These are phyloP conservation scores for Diutina scorzettiae DNA, from an alignment of 1,139 yeast species.

Conservation along the genomic window DNA sequence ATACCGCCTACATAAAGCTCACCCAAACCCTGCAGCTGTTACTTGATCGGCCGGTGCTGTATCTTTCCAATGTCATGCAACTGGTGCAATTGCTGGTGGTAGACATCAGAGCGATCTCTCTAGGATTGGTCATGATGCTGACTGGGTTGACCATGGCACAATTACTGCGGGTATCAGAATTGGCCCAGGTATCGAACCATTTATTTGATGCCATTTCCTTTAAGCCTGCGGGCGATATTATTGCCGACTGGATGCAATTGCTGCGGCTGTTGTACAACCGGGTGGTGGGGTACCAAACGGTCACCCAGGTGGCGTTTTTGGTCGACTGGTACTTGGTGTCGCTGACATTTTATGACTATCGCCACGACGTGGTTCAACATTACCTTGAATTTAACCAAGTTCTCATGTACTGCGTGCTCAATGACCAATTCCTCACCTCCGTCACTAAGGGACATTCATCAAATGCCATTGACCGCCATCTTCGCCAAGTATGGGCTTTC, in stretches of 20 bases:
- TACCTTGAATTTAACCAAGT: conserved; percentile 23
- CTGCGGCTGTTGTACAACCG: conserved; percentile 15
- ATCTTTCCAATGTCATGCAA: conserved; percentile 4
- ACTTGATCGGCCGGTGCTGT: not conserved
- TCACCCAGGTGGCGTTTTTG: conserved; percentile 18
- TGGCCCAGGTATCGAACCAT: not conserved
- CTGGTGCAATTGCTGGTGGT: conserved; percentile 2
- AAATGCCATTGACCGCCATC: conserved; percentile 11
- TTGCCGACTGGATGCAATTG: conserved; percentile 16
- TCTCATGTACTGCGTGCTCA: conserved; percentile 18
- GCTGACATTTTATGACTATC: conserved; percentile 16
- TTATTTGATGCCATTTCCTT: conserved; percentile 3
- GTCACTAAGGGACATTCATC: conserved; percentile 12
- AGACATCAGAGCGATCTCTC: not conserved
- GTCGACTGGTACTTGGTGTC: conserved; percentile 21
- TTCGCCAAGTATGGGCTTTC: conserved; percentile 21
- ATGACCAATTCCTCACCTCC: conserved; percentile 16
- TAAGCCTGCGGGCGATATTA: conserved; percentile 9
- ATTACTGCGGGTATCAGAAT: not conserved
- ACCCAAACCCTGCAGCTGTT: not conserved
- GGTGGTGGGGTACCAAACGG: conserved; percentile 13
- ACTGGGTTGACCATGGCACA: not conserved
- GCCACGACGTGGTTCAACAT: conserved; percentile 16
- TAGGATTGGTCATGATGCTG: not conserved
- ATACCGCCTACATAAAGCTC: not conserved